Conservation (phyloP, 2,329 filamentous ascomycete species). For the Pyrenophora teres region DNA sequence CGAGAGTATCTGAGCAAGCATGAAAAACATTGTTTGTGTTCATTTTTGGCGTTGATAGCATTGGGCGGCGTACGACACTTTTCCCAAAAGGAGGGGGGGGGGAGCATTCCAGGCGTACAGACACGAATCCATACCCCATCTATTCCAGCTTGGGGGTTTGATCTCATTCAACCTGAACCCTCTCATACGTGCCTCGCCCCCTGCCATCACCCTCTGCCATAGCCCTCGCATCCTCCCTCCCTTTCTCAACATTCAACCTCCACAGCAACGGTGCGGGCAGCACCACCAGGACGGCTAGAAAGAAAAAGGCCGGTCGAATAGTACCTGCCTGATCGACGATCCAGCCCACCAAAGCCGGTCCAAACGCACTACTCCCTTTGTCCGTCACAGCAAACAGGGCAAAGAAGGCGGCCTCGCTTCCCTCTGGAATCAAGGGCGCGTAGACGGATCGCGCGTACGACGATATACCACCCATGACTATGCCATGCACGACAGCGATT, state of each 20-base stretch:
- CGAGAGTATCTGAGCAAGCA: constrained; percentile 11
- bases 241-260: constrained; percentile 73
- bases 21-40: too few species aligned
- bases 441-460: constrained; percentile 89
- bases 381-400: constrained; percentile 94
- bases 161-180: constrained; percentile 21
- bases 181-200: constrained; percentile 25
- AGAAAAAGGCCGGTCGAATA: constrained; percentile 72
- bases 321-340: constrained; percentile 71
- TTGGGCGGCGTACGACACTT: constrained; percentile 13
- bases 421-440: constrained; percentile 86
- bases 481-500: constrained; percentile 80
- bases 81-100: neutral
- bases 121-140: neutral
- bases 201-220: constrained; percentile 28
- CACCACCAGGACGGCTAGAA: constrained; percentile 77
- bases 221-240: constrained; percentile 41
- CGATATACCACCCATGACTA: constrained; percentile 85
- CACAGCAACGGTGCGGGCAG: constrained; percentile 80
- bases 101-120: constrained; percentile 12
- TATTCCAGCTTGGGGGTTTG: neutral
- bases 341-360: constrained; percentile 83
- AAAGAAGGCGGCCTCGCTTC: constrained; percentile 91
- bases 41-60: neutral
- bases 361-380: constrained; percentile 89